phyloP scores from a whole-genome alignment of 208 protist genomes.

The Crithidia acanthocephali region DNA sequence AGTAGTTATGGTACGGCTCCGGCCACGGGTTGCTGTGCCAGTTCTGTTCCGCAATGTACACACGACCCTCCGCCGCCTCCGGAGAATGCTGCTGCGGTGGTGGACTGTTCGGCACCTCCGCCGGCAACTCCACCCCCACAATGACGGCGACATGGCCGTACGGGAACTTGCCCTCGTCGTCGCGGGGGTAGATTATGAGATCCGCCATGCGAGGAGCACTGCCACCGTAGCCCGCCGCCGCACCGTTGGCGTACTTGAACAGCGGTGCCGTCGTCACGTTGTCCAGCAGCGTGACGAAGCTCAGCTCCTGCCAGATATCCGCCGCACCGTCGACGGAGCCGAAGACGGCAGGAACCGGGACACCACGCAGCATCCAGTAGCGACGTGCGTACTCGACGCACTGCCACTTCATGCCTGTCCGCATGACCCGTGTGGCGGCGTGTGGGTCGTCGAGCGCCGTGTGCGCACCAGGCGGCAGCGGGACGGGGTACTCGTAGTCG shows the following conservation, averaged over 20 bases:
- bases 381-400: conserved; percentile 89
- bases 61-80: conserved; percentile 7
- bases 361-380: conserved; percentile 84
- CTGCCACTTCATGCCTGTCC: conserved; percentile 83
- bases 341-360: conserved; percentile 56
- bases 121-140: conserved; percentile 40
- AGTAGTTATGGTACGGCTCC: conserved; percentile 74
- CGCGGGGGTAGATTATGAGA: conserved; percentile 72
- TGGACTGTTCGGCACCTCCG: no score
- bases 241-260: conserved; percentile 52
- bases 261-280: conserved; percentile 41
- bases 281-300: conserved; percentile 39
- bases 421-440: conserved; percentile 19
- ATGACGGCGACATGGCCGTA: conserved; percentile 85
- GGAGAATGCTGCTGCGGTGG: no score
- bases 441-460: not conserved
- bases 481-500: conserved; percentile 27
- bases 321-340: conserved; percentile 60
- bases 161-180: conserved; percentile 42
- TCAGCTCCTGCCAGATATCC: conserved; percentile 71
- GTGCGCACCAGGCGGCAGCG: conserved; percentile 4
- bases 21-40: conserved; percentile 76
- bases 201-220: conserved; percentile 52
- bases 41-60: conserved; percentile 87
- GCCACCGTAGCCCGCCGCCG: conserved; percentile 20